These are phyloP conservation scores for Rhizoclosmatium hyalinum DNA, from an alignment of 371 early-diverging fungal species.

Conservation along the genomic window DNA sequence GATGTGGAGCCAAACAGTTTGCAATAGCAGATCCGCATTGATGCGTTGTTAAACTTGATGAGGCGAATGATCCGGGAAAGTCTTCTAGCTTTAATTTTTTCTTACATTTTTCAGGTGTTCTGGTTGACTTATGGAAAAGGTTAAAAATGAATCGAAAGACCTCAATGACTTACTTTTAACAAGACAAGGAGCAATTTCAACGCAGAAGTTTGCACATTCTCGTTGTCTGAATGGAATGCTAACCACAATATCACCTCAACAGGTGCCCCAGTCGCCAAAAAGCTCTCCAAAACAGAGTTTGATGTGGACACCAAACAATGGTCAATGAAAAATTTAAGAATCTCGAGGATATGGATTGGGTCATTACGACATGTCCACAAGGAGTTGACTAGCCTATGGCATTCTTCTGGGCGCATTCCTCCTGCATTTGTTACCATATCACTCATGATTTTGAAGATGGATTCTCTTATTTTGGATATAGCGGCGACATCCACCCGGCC, in stretches of 20 bases:
- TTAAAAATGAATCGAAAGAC: neutral
- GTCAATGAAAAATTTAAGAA: slow-evolving; percentile 28
- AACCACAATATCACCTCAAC: slow-evolving; percentile 35
- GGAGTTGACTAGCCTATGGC: slow-evolving; percentile 11
- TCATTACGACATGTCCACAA: slow-evolving; percentile 30
- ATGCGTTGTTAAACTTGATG: neutral
- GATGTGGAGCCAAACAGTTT: slow-evolving; percentile 10
- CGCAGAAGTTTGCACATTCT: slow-evolving; percentile 12
- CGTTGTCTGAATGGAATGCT: slow-evolving; percentile 14
- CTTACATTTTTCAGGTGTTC: slow-evolving; percentile 45
- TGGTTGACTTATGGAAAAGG: slow-evolving; percentile 21
- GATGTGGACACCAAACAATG: slow-evolving; percentile 1
- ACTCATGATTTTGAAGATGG: slow-evolving; percentile 32
- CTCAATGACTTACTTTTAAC: slow-evolving; percentile 18
- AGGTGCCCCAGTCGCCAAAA: slow-evolving; percentile 17
- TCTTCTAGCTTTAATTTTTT: slow-evolving; percentile 42
- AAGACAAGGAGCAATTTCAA: slow-evolving; percentile 28
- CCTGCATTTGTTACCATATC: neutral
- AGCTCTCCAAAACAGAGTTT: slow-evolving; percentile 25
- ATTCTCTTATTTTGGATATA: slow-evolving; percentile 36
- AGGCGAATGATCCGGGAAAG: slow-evolving; percentile 20
- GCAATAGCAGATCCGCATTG: slow-evolving; percentile 29
- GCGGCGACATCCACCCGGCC: slow-evolving; percentile 24
- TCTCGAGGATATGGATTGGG: slow-evolving; percentile 28
- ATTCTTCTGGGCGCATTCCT: slow-evolving; percentile 36